Evolutionary conservation across 2,329 filamentous ascomycete genomes (phyloP).

Genomic region (Acarospora socialis): DNA sequence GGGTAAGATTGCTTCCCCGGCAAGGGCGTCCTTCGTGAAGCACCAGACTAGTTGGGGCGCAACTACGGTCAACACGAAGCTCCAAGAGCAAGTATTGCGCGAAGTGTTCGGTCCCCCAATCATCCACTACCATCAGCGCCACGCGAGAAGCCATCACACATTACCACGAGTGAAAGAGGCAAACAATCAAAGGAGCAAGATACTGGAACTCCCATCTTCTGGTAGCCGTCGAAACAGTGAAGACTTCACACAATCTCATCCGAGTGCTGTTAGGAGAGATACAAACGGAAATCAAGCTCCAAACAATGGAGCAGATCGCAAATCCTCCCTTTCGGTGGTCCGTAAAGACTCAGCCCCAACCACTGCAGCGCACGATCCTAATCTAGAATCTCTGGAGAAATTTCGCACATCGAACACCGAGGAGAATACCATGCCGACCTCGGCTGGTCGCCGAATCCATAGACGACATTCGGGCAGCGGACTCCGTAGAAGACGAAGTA

Average conservation of each 20-base stretch:
- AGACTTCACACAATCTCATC: constrained; percentile 14
- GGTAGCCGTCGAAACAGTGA: constrained; percentile 15
- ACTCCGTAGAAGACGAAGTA: constrained; percentile 56
- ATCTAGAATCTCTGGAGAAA: constrained; percentile 21
- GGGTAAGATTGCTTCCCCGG: too few species aligned
- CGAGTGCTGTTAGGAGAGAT: constrained; percentile 16
- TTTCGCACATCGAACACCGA: constrained; percentile 27
- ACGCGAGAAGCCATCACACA: constrained; percentile 46
- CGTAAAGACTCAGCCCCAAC: neutral
- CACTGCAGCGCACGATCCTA: constrained; percentile 12
- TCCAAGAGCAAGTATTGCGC: constrained; percentile 82
- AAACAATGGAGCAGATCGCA: constrained; percentile 1
- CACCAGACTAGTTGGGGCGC: constrained; percentile 62
- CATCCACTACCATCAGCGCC: constrained; percentile 63
- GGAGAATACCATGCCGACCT: constrained; percentile 27
- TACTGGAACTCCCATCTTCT: constrained; percentile 6
- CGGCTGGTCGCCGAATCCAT: constrained; percentile 24
- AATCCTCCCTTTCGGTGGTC: neutral
- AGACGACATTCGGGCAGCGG: constrained; percentile 81
- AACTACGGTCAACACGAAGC: constrained; percentile 73
- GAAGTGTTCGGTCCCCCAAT: constrained; percentile 80
- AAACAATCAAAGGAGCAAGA: constrained; percentile 1
- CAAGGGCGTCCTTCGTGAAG: constrained; percentile 29
- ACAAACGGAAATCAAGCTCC: constrained; percentile 15
- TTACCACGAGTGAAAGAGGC: constrained; percentile 35